phyloP scores from a whole-genome alignment of 495 filamentous ascomycete species.

The Neurospora intermedia region DNA sequence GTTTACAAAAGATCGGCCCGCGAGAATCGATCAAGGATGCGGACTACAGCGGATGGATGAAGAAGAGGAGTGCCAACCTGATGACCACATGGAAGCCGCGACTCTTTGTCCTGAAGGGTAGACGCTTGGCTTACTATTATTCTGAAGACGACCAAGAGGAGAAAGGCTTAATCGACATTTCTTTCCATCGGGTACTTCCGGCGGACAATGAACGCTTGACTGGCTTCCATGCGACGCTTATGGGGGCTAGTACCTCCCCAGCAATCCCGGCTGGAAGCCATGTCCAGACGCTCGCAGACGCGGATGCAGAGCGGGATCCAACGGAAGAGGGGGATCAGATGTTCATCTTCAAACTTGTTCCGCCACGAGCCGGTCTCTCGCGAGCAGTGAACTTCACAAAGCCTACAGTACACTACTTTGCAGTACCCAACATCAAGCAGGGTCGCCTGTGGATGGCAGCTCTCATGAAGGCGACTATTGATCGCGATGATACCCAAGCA shows the following conservation, averaged over 20 bases:
- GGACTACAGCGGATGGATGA: conserved; percentile 99
- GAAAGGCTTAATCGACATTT: conserved; percentile 93
- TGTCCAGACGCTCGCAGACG: conserved; percentile 42
- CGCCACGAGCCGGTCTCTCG: conserved; percentile 76
- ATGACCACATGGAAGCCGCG: conserved; percentile 97
- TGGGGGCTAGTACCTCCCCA: conserved; percentile 68
- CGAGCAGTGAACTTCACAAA: conserved; percentile 95
- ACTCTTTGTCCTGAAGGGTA: conserved; percentile 84
- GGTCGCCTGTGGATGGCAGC: conserved; percentile 98
- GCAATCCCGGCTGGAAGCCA: conserved; percentile 58
- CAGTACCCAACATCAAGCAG: conserved; percentile 77
- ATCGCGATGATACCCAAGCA: conserved; percentile 68
- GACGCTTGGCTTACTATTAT: conserved; percentile 93
- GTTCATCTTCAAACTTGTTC: conserved; percentile 98
- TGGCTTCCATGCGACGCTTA: conserved; percentile 81
- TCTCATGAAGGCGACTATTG: conserved; percentile 97
- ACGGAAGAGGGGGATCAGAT: conserved; percentile 45
- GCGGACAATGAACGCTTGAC: conserved; percentile 89
- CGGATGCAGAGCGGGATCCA: conserved; percentile 29
- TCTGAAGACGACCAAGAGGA: conserved; percentile 85
- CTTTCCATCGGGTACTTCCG: conserved; percentile 86
- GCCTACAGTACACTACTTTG: conserved; percentile 94
- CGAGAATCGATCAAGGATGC: conserved; percentile 75
- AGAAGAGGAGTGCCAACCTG: conserved; percentile 89
- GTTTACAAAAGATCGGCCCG: conserved; percentile 72